These are phyloP conservation scores for Taphrina betulina DNA, from an alignment of 1,139 yeast genomes.

Conservation along the genomic window DNA sequence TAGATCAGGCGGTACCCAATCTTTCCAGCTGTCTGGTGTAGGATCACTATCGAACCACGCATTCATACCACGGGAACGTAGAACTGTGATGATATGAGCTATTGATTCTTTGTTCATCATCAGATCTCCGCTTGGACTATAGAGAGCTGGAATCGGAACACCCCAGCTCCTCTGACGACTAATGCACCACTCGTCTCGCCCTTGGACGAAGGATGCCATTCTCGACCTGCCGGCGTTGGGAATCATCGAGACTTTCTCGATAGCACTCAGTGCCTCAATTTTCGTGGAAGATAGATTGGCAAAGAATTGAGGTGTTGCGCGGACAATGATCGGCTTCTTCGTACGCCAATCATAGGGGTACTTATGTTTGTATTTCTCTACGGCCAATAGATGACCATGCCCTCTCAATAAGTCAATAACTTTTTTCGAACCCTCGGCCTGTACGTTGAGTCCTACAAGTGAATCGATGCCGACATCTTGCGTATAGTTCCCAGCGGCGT, in stretches of 20 bases:
- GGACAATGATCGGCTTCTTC: conserved; percentile 86
- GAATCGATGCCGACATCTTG: conserved; percentile 52
- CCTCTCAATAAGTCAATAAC: conserved; percentile 50
- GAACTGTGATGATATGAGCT: conserved; percentile 54
- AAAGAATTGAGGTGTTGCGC: conserved; percentile 97
- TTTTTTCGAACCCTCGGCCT: conserved; percentile 55
- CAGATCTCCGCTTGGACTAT: conserved; percentile 59
- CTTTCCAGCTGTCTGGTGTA: conserved; percentile 52
- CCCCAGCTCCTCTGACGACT: conserved; percentile 99
- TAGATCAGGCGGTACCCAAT: conserved; percentile 69
- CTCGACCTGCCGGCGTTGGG: conserved; percentile 75
- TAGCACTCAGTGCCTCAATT: conserved; percentile 57
- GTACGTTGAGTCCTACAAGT: conserved; percentile 60
- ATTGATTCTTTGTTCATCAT: conserved; percentile 55
- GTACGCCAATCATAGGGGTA: conserved; percentile 98
- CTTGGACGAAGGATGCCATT: conserved; percentile 65
- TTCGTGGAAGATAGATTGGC: conserved; percentile 79
- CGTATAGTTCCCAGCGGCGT: conserved; percentile 66
- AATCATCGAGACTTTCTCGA: conserved; percentile 62
- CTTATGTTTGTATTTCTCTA: conserved; percentile 64
- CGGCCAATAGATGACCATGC: conserved; percentile 51
- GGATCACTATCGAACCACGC: conserved; percentile 63
- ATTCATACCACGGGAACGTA: conserved; percentile 63
- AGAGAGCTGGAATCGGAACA: conserved; percentile 89
- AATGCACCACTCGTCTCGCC: conserved; percentile 95